phyloP scores from a whole-genome alignment of 805 yeast genomes.

The Candida ovalis region DNA sequence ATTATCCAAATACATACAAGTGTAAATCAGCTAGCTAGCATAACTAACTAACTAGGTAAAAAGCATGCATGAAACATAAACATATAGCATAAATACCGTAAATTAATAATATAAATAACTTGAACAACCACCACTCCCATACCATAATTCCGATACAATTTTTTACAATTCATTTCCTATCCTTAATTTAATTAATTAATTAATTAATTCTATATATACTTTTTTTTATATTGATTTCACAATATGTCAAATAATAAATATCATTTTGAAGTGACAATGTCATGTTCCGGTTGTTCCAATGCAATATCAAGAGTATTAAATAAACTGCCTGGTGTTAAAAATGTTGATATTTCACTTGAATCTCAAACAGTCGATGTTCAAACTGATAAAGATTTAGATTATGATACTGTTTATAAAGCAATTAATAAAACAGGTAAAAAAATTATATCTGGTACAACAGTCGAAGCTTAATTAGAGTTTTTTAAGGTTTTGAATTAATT shows the following conservation, averaged over 20 bases:
- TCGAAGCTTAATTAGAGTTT: slow-evolving; percentile 35
- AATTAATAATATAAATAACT: too few relatives aligned
- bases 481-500: too few relatives aligned
- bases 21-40: too few relatives aligned
- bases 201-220: too few relatives aligned
- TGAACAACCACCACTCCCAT: too few relatives aligned
- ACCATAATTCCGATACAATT: too few relatives aligned
- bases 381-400: slow-evolving; percentile 50
- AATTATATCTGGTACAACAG: slow-evolving; percentile 59
- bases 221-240: too few relatives aligned
- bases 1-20: background rate
- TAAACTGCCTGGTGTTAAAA: slow-evolving; percentile 69
- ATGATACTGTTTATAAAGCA: slow-evolving; percentile 74
- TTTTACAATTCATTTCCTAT: too few relatives aligned
- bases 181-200: too few relatives aligned
- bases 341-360: slow-evolving; percentile 71
- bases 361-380: slow-evolving; percentile 78
- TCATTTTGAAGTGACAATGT: slow-evolving; percentile 79
- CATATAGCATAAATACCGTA: too few relatives aligned
- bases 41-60: too few relatives aligned
- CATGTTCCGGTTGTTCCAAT: slow-evolving; percentile 82
- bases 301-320: slow-evolving; percentile 78
- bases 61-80: too few relatives aligned
- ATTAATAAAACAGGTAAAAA: slow-evolving; percentile 91
- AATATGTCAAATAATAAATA: slow-evolving; percentile 42